These are phyloP conservation scores for Pilobolus umbonatus DNA, from an alignment of 192 early-diverging fungal species.

Conservation along the genomic window DNA sequence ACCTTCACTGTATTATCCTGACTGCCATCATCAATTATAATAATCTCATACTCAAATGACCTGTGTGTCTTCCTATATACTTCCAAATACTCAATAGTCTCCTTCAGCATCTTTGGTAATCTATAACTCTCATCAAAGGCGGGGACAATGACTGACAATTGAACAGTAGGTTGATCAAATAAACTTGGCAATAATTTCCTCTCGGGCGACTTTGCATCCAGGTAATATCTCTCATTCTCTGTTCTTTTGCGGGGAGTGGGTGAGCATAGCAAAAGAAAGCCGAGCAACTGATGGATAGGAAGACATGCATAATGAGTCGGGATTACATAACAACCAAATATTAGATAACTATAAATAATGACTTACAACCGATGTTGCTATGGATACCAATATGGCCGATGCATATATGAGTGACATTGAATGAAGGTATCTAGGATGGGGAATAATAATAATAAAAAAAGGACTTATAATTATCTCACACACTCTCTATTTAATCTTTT, in stretches of 20 bases:
- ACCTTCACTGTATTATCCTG: constrained; percentile 68
- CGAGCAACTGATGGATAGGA: constrained; percentile 27
- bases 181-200: constrained; percentile 40
- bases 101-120: constrained; percentile 80
- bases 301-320: too few species aligned
- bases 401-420: too few species aligned
- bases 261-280: constrained; percentile 24
- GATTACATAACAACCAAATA: too few species aligned
- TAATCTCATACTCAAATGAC: constrained; percentile 73
- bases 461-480: too few species aligned
- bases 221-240: constrained; percentile 50
- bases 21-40: constrained; percentile 93
- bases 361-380: too few species aligned
- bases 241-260: constrained; percentile 45
- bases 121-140: constrained; percentile 88
- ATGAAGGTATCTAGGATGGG: too few species aligned
- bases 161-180: constrained; percentile 41
- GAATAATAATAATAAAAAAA: too few species aligned
- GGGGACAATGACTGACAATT: constrained; percentile 79
- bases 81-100: constrained; percentile 66
- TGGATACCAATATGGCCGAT: too few species aligned
- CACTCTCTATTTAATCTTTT: too few species aligned
- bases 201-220: constrained; percentile 28
- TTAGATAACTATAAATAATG: too few species aligned
- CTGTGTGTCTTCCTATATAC: constrained; percentile 33